Percentiles rank a stretch among this genome's conserved stretches.
Evolutionary conservation across 306 rosid species (phyloP).

Genomic region (Fragaria iinumae): DNA sequence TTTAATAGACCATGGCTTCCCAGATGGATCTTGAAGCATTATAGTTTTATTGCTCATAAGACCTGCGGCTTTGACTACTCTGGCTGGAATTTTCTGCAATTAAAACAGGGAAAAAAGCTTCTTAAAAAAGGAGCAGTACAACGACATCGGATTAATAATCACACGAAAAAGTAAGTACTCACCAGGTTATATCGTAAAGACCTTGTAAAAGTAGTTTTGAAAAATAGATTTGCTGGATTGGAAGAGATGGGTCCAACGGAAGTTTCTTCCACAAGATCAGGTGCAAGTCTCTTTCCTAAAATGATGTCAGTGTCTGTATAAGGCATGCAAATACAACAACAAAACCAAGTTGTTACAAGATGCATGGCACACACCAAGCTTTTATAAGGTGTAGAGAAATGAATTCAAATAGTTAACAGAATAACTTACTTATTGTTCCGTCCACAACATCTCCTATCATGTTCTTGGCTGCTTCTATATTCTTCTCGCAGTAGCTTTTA

Average conservation of each 20-base stretch:
- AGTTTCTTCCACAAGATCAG: background rate
- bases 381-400: background rate
- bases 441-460: background rate
- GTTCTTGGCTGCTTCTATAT: background rate
- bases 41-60: background rate
- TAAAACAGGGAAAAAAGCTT: background rate
- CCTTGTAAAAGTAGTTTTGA: background rate
- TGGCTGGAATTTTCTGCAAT: background rate
- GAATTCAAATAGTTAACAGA: background rate
- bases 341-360: background rate
- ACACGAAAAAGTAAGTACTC: background rate
- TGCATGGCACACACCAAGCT: background rate
- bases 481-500: slow-evolving; percentile 14
- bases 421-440: background rate
- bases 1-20: background rate
- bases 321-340: background rate
- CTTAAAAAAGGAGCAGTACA: background rate
- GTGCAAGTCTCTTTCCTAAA: background rate
- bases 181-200: background rate
- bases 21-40: background rate
- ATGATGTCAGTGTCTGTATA: background rate
- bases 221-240: background rate
- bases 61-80: background rate
- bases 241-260: background rate
- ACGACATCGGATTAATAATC: background rate